Evolutionary conservation across 352 stramenopile genomes (phyloP).

Genomic region (Phytophthora aleatoria): DNA sequence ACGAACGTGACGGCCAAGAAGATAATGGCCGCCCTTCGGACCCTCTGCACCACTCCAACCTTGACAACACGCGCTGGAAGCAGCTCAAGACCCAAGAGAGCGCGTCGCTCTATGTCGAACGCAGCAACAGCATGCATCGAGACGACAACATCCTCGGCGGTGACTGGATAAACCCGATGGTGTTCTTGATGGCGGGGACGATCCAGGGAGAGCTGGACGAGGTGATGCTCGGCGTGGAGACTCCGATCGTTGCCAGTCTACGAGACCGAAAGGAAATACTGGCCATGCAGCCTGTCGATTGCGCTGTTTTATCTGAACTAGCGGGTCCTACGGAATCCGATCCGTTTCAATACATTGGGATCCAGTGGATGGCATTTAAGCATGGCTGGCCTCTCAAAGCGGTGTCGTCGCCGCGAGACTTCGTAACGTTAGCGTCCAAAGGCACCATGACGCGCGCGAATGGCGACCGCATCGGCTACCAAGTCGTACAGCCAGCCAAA

Average conservation of each 20-base stretch:
- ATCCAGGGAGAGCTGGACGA: constrained; percentile 30
- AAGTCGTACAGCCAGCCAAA: constrained; percentile 53
- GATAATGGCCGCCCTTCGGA: constrained; percentile 11
- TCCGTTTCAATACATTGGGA: constrained; percentile 42
- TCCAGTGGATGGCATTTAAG: constrained; percentile 42
- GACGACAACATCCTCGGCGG: constrained; percentile 30
- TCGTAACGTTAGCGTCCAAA: constrained; percentile 36
- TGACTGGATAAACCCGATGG: constrained; percentile 33
- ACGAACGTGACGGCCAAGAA: constrained; percentile 29
- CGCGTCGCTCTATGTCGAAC: constrained; percentile 37
- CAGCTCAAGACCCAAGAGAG: constrained; percentile 33
- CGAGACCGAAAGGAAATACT: constrained; percentile 36
- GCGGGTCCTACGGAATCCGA: constrained; percentile 33
- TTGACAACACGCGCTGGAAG: constrained; percentile 38
- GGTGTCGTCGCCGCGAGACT: constrained; percentile 40
- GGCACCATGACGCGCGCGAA: constrained; percentile 34
- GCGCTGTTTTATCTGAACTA: constrained; percentile 39
- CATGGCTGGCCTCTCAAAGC: constrained; percentile 28
- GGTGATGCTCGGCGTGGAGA: constrained; percentile 39
- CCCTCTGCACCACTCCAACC: constrained; percentile 22
- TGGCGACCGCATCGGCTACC: constrained; percentile 47
- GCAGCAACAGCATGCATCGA: constrained; percentile 23
- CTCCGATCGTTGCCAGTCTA: constrained; percentile 23
- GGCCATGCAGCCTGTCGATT: constrained; percentile 25
- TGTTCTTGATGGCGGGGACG: constrained; percentile 28